Percentiles rank a stretch among this genome's conserved stretches.
phyloP scores from a whole-genome alignment of 2,329 filamentous ascomycete species.

The Pseudogymnoascus sp. region DNA sequence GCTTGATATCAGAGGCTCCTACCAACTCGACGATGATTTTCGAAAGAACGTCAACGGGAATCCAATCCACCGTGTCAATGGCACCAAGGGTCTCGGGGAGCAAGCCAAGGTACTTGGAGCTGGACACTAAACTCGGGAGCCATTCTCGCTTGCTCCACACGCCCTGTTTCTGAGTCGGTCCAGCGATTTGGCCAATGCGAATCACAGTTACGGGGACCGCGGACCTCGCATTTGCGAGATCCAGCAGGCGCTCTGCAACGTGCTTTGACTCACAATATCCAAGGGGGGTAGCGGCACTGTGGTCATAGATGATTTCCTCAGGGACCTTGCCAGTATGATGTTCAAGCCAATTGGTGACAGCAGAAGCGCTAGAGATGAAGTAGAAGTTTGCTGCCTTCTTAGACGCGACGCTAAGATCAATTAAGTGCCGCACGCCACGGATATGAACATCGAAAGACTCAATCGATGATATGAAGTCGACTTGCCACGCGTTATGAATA shows the following conservation, averaged over 20 bases:
- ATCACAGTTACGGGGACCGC: not conserved
- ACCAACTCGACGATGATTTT: conserved; percentile 32
- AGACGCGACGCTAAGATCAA: conserved; percentile 16
- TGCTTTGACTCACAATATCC: conserved; percentile 15
- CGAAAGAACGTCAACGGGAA: conserved; percentile 36
- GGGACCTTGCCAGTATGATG: conserved; percentile 14
- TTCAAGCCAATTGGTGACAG: conserved; percentile 8
- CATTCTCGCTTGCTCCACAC: conserved; percentile 37
- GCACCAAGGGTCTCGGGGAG: conserved; percentile 33
- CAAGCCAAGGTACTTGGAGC: conserved; percentile 30
- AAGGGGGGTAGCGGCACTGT: conserved; percentile 14
- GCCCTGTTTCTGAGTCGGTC: conserved; percentile 22
- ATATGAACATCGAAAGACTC: conserved; percentile 29
- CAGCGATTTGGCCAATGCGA: conserved; percentile 31
- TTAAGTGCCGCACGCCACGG: conserved; percentile 31
- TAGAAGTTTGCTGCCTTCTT: conserved; percentile 9
- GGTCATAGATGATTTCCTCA: conserved; percentile 25
- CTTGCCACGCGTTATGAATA: conserved; percentile 38
- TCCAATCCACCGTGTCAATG: conserved; percentile 34
- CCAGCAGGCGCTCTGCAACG: conserved; percentile 12
- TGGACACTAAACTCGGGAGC: conserved; percentile 34
- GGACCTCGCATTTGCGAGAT: conserved; percentile 11
- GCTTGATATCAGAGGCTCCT: too few species aligned
- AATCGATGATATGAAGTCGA: conserved; percentile 33
- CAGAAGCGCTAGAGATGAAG: conserved; percentile 19